Conservation (phyloP, 306 rosid species). For the Vigna angularis region DNA sequence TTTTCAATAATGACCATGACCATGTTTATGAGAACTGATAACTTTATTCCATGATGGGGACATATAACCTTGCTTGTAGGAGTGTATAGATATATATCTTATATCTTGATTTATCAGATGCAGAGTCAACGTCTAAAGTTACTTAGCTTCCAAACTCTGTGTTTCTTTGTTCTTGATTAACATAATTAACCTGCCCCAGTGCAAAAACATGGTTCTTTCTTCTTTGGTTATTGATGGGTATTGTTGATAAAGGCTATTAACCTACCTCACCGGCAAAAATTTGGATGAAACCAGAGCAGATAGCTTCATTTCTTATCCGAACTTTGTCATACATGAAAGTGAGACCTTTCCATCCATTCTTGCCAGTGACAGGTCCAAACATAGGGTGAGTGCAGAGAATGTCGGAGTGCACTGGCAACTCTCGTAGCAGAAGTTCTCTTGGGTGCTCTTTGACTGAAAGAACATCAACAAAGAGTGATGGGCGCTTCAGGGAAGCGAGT, state of each 20-base stretch:
- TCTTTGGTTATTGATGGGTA: background rate
- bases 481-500: constrained; percentile 48
- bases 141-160: background rate
- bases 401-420: constrained; percentile 61
- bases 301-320: constrained; percentile 61
- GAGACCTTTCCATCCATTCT: constrained; percentile 66
- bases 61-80: background rate
- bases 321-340: constrained; percentile 67
- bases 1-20: background rate
- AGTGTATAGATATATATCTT: background rate
- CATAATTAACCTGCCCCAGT: background rate
- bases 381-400: constrained; percentile 76
- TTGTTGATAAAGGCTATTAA: background rate
- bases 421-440: constrained; percentile 53
- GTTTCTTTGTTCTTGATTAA: constrained; percentile 28
- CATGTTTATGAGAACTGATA: background rate
- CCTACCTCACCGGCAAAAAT: constrained; percentile 63
- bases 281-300: constrained; percentile 60
- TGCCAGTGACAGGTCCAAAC: constrained; percentile 73
- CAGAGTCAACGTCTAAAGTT: background rate
- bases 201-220: constrained; percentile 11
- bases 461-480: constrained; percentile 66
- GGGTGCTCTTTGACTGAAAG: constrained; percentile 81
- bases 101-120: background rate
- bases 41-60: background rate